Evolutionary conservation across 2,329 filamentous ascomycete genomes (phyloP).

Genomic region (Thielaviopsis punctulata): DNA sequence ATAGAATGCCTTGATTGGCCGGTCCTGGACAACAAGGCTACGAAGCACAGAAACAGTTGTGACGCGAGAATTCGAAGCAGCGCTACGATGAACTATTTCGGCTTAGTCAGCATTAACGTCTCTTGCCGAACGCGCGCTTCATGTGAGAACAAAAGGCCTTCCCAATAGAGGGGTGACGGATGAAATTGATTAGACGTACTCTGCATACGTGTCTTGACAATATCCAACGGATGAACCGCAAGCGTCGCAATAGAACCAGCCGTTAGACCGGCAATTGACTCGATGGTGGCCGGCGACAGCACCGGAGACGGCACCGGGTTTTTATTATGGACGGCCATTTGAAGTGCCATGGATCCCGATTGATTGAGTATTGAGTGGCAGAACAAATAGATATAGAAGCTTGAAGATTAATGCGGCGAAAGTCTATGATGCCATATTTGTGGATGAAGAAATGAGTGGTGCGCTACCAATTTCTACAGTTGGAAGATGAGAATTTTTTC

Average conservation of each 20-base stretch:
- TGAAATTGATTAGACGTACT: slow-evolving; percentile 30
- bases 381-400: background rate
- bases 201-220: slow-evolving; percentile 93
- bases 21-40: slow-evolving; percentile 29
- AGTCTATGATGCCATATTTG: background rate
- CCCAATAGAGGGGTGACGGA: background rate
- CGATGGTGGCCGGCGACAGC: slow-evolving; percentile 49
- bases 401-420: background rate
- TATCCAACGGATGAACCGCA: slow-evolving; percentile 78
- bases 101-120: background rate
- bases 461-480: background rate
- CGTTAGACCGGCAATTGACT: slow-evolving; percentile 76
- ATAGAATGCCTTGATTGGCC: slow-evolving; percentile 57
- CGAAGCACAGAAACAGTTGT: slow-evolving; percentile 37
- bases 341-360: background rate
- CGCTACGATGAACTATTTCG: slow-evolving; percentile 1
- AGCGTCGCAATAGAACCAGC: slow-evolving; percentile 78
- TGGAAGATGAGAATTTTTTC: background rate
- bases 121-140: background rate
- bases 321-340: background rate
- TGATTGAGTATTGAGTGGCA: background rate
- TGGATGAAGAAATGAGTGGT: background rate
- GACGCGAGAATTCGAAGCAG: slow-evolving; percentile 17
- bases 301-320: background rate
- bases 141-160: too few species aligned